These are phyloP conservation scores for Sesbania bispinosa DNA, from an alignment of 306 rosid species.

Conservation along the genomic window DNA sequence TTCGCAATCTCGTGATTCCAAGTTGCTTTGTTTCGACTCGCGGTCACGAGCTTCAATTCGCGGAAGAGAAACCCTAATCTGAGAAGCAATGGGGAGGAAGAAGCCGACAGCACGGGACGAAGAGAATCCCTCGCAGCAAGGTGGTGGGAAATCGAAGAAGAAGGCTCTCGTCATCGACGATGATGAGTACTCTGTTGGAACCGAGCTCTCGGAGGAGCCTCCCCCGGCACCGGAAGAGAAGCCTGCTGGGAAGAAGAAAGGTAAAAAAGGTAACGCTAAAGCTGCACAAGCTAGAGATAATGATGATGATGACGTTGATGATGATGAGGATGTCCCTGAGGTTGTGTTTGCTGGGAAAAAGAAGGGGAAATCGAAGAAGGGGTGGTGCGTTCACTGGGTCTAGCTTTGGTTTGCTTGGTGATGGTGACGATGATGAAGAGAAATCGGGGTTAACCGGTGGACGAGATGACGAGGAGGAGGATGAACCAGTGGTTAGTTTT, in stretches of 20 bases:
- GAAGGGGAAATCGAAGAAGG: slow-evolving; percentile 70
- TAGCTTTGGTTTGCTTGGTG: slow-evolving; percentile 68
- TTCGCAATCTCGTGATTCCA: slow-evolving; percentile 25
- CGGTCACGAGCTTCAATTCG: slow-evolving; percentile 18
- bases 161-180: slow-evolving; percentile 66
- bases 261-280: slow-evolving; percentile 59
- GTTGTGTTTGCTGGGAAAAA: slow-evolving; percentile 70
- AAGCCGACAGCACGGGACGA: slow-evolving; percentile 68
- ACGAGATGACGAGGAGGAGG: slow-evolving; percentile 38
- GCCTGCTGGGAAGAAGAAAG: slow-evolving; percentile 70
- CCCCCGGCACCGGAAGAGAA: slow-evolving; percentile 43
- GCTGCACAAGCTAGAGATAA: slow-evolving; percentile 32
- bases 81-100: slow-evolving; percentile 73
- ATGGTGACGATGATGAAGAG: slow-evolving; percentile 40
- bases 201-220: slow-evolving; percentile 65
- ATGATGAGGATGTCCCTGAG: slow-evolving; percentile 46
- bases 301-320: slow-evolving; percentile 46
- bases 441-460: slow-evolving; percentile 35
- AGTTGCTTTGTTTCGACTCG: neutral
- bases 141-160: slow-evolving; percentile 73
- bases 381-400: slow-evolving; percentile 43
- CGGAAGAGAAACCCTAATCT: slow-evolving; percentile 30
- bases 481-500: slow-evolving; percentile 42
- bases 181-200: slow-evolving; percentile 72
- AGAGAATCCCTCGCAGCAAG: slow-evolving; percentile 44